phyloP scores from a whole-genome alignment of 306 rosid species.

The Oemleria cerasiformis region DNA sequence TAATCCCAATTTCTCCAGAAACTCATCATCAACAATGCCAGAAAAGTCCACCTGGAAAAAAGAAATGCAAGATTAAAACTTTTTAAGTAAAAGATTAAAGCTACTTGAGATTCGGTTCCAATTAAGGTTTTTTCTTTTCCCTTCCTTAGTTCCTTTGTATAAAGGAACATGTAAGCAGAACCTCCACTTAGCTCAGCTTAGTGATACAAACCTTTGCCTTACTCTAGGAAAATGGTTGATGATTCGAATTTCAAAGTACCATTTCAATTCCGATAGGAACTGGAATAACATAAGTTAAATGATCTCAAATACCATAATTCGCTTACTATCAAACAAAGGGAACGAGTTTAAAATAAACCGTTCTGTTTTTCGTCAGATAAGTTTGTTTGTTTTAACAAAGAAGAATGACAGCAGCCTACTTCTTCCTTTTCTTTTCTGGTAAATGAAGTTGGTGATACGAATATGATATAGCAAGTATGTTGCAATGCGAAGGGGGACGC shows the following conservation, averaged over 20 bases:
- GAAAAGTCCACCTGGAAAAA: conserved; percentile 80
- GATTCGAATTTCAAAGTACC: not conserved
- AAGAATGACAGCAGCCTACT: not conserved
- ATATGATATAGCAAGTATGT: not conserved
- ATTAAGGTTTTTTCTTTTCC: no score
- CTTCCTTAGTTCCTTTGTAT: not conserved
- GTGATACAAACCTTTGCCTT: not conserved
- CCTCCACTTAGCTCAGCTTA: not conserved
- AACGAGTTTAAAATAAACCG: not conserved
- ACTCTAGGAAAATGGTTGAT: not conserved
- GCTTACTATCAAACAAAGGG: not conserved
- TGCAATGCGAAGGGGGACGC: not conserved
- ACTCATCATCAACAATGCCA: conserved; percentile 73
- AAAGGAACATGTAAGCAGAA: not conserved
- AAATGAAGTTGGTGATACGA: not conserved
- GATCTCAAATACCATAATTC: not conserved
- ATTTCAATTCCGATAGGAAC: not conserved
- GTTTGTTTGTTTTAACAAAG: not conserved
- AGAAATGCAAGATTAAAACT: not conserved
- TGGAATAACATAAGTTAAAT: no score
- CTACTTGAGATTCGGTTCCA: no score
- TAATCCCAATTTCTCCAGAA: conserved; percentile 66
- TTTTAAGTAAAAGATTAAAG: not conserved
- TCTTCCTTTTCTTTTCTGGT: not conserved
- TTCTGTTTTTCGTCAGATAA: not conserved